These are phyloP conservation scores for Lecanicillium sp. DNA, from an alignment of 2,329 filamentous ascomycete genomes.

Conservation along the genomic window DNA sequence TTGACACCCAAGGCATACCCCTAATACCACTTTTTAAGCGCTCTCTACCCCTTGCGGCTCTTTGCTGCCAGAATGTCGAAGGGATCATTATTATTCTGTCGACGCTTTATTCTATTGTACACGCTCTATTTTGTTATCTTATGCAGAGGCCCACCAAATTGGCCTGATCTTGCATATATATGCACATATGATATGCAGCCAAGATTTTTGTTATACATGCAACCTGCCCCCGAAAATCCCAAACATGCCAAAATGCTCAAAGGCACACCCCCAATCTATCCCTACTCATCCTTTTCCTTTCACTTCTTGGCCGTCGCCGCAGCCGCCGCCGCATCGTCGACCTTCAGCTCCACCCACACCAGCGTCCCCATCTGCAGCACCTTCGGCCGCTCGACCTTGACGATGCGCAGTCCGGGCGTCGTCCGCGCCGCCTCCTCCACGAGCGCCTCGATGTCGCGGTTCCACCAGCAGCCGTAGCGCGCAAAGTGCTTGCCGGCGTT, in stretches of 20 bases:
- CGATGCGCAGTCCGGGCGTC: conserved; percentile 51
- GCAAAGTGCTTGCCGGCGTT: conserved; percentile 50
- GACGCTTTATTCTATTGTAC: too few species aligned
- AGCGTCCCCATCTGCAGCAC: conserved; percentile 52
- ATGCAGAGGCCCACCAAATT: too few species aligned
- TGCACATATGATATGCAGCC: too few species aligned
- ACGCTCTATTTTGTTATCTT: too few species aligned
- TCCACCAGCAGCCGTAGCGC: conserved; percentile 64
- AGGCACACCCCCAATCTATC: neutral
- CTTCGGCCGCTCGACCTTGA: conserved; percentile 47
- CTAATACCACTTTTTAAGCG: too few species aligned
- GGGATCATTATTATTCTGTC: too few species aligned
- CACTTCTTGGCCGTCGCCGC: neutral
- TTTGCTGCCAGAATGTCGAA: too few species aligned
- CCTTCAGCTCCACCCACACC: conserved; percentile 51
- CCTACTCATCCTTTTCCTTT: neutral
- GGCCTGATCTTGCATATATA: too few species aligned
- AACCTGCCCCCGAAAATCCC: too few species aligned
- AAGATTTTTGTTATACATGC: too few species aligned
- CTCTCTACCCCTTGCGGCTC: too few species aligned
- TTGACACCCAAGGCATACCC: too few species aligned
- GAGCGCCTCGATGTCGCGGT: conserved; percentile 53
- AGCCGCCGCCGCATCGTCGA: conserved; percentile 26
- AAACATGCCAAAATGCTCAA: neutral
- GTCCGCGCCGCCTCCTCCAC: conserved; percentile 42